These are phyloP conservation scores for Naganishia antarctica DNA, from an alignment of 768 basidiomycete species.

Conservation along the genomic window DNA sequence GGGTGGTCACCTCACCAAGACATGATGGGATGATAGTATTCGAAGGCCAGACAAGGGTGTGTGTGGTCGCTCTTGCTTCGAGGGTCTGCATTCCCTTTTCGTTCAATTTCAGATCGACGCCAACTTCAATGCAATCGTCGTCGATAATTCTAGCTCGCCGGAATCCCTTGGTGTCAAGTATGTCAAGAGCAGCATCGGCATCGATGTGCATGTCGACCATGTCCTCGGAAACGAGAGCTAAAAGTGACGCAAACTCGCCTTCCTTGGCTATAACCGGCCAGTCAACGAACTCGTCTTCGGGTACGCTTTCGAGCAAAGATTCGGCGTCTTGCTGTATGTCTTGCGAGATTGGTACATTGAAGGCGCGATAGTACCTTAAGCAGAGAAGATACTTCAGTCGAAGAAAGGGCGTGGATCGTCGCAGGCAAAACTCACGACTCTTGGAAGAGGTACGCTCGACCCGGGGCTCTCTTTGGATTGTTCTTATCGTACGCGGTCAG, in stretches of 20 bases:
- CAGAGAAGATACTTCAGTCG: too few relatives aligned
- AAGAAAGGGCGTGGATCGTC: neutral
- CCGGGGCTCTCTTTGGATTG: slow-evolving; percentile 14
- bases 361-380: slow-evolving; percentile 59
- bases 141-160: slow-evolving; percentile 25
- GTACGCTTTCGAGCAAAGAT: slow-evolving; percentile 59
- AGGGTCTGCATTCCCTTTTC: neutral
- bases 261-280: slow-evolving; percentile 78
- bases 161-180: slow-evolving; percentile 9
- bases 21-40: neutral
- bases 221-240: slow-evolving; percentile 76
- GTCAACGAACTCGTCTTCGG: slow-evolving; percentile 60
- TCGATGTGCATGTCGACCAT: slow-evolving; percentile 59
- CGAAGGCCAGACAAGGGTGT: neutral
- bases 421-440: neutral
- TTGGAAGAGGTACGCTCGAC: slow-evolving; percentile 51
- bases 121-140: slow-evolving; percentile 42
- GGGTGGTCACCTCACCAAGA: neutral
- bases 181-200: slow-evolving; percentile 7
- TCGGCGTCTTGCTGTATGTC: slow-evolving; percentile 70
- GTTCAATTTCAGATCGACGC: slow-evolving; percentile 24
- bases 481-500: slow-evolving; percentile 55
- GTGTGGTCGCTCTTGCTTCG: neutral
- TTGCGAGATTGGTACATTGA: slow-evolving; percentile 61
- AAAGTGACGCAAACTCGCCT: slow-evolving; percentile 70